Evolutionary conservation across 148 eudicot species (phyloP), one percentile per base, ranked within the genome.

Genomic region (Rhododendron ferrugineum): DNA sequence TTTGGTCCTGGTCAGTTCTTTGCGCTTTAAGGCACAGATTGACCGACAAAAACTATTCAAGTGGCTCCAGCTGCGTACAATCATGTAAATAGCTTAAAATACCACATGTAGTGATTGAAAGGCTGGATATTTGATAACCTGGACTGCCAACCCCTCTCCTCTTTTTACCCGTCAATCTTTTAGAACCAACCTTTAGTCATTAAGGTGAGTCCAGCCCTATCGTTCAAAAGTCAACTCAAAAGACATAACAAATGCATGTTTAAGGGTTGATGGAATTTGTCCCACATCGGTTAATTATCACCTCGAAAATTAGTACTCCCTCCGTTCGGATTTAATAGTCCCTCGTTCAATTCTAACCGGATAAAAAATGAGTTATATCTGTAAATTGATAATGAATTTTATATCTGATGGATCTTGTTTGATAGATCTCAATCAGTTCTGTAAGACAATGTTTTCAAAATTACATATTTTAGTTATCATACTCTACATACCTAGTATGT

Each of bases 151-250:
- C 4, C 73, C 32, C 73, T 66, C 73, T 26, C 73, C 34, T 66
- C 34, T 66, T 26, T 66, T 66, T 26, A 66, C 3, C 73, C 1
- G 4, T 26, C 32, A 11, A 66, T 64, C 72, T 10, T 10, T 64
- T 64, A 64, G 73, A 66, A n/a, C 34, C 73, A 66, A n/a, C 73
- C 68, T 62, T 66, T 66, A 66, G 73, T 66, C 73, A 66, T 26
- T 26, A 26, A 66, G 73, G 73, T 34, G 15, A 66, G 73, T 66
- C 66, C 4, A n/a, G 30, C 70, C 4, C 30, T 62, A 26, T 26
- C 32, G 0, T 11, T 26, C 13, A 16, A 66, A 66, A 66, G 73
- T 26, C 73, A 66, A 66, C 73, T 66, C 73, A 66, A 66, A 26
- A 26, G 73, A 66, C 73, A 66, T 66, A 66, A 26, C 1, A 26